These are phyloP conservation scores for Holtermannia corniformis DNA, from an alignment of 768 basidiomycete species.

Conservation along the genomic window DNA sequence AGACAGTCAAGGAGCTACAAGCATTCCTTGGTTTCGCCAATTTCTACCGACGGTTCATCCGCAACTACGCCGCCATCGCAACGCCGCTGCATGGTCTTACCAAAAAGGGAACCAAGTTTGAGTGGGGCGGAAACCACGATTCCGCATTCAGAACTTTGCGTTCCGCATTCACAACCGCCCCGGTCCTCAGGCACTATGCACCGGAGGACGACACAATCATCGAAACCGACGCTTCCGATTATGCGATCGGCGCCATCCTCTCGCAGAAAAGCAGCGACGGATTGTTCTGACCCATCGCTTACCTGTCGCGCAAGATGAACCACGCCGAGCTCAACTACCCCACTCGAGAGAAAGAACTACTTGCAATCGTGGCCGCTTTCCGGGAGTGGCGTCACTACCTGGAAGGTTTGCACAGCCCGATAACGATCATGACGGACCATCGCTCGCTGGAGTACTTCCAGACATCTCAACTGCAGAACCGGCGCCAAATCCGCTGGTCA, in stretches of 20 bases:
- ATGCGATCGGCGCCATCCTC: constrained; percentile 34
- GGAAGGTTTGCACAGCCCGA: neutral
- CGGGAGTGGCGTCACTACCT: constrained; percentile 5
- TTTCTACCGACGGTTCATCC: constrained; percentile 46
- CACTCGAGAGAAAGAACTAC: constrained; percentile 49
- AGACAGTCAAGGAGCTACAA: constrained; percentile 40
- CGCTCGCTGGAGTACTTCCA: constrained; percentile 6
- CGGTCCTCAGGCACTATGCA: constrained; percentile 12
- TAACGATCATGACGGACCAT: constrained; percentile 11
- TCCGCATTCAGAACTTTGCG: constrained; percentile 17
- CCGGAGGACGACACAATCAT: neutral
- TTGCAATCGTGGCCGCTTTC: constrained; percentile 44
- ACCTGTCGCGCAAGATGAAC: constrained; percentile 18
- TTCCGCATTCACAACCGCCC: constrained; percentile 7
- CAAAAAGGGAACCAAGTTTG: constrained; percentile 14
- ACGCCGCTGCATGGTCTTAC: constrained; percentile 15
- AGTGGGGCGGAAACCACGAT: neutral
- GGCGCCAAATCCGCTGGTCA: constrained; percentile 46
- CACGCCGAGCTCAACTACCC: constrained; percentile 48
- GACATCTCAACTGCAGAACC: constrained; percentile 42
- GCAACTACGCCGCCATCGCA: constrained; percentile 40
- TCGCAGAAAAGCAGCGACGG: constrained; percentile 17
- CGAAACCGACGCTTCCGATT: constrained; percentile 34
- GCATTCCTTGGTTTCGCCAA: constrained; percentile 47
- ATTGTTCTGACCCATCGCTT: constrained; percentile 1